These are phyloP conservation scores for Ogataea sp. DNA, from an alignment of 805 yeast species.

Conservation along the genomic window DNA sequence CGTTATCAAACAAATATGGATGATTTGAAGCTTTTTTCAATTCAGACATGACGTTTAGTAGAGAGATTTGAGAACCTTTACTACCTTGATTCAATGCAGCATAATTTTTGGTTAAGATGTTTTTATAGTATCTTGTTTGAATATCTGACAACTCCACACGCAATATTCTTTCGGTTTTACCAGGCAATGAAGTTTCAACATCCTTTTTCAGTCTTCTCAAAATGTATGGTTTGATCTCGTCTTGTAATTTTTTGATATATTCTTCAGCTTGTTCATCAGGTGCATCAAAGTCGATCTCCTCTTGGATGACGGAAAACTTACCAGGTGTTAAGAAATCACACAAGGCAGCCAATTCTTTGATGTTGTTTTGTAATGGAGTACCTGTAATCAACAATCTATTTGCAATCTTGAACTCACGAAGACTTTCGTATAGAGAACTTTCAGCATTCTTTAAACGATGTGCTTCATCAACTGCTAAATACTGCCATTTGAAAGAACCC, in stretches of 20 bases:
- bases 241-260: constrained; percentile 80
- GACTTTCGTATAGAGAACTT: constrained; percentile 83
- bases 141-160: constrained; percentile 92
- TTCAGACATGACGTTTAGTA: constrained; percentile 90
- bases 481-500: constrained; percentile 88
- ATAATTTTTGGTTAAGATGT: constrained; percentile 87
- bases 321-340: constrained; percentile 97
- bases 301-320: constrained; percentile 75
- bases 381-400: constrained; percentile 92
- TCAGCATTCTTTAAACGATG: constrained; percentile 94
- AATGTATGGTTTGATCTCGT: constrained; percentile 83
- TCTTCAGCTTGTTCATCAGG: constrained; percentile 83
- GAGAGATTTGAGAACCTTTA: constrained; percentile 71
- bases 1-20: constrained; percentile 90
- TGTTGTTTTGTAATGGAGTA: constrained; percentile 94
- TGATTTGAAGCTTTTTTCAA: constrained; percentile 95
- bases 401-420: constrained; percentile 70
- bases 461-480: constrained; percentile 96
- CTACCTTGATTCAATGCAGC: constrained; percentile 83
- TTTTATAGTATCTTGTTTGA: constrained; percentile 92
- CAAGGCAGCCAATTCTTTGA: constrained; percentile 90
- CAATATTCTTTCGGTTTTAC: constrained; percentile 90
- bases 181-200: constrained; percentile 93
- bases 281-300: constrained; percentile 89
- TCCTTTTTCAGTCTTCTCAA: constrained; percentile 91